These are phyloP conservation scores for Bryoerythrophyllum caledonicum DNA, from an alignment of 225 moss, liverwort and hornwort species.

Conservation along the genomic window DNA sequence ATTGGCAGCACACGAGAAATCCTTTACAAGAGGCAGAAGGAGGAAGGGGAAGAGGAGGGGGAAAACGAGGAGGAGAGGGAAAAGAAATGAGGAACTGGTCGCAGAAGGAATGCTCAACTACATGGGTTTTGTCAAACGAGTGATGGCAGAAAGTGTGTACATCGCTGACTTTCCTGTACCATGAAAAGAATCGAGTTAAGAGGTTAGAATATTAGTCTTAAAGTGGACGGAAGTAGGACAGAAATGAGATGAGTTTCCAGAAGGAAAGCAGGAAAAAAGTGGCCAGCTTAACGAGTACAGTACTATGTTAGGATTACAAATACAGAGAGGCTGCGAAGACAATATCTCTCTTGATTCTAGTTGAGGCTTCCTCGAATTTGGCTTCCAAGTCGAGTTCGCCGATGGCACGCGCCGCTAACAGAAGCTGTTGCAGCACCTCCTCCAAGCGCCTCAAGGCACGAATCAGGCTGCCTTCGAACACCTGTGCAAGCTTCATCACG, in stretches of 20 bases:
- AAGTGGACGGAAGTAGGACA: neutral
- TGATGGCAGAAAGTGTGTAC: neutral
- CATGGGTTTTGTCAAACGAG: neutral
- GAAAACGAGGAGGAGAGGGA: too few species aligned
- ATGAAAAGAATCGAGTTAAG: neutral
- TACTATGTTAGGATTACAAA: constrained; percentile 37
- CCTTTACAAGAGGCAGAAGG: too few species aligned
- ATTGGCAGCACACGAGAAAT: too few species aligned
- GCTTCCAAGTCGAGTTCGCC: constrained; percentile 81
- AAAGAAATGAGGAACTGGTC: neutral
- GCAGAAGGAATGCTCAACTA: neutral
- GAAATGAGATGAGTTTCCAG: neutral
- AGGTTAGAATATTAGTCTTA: neutral
- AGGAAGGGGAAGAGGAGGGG: too few species aligned
- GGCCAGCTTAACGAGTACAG: too few species aligned
- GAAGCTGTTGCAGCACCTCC: constrained; percentile 89
- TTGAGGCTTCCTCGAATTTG: constrained; percentile 79
- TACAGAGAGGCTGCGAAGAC: constrained; percentile 96
- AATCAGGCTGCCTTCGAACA: constrained; percentile 94
- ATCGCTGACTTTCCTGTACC: neutral
- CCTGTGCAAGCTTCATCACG: constrained; percentile 80
- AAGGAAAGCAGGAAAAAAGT: constrained; percentile 11
- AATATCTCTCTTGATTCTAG: constrained; percentile 86
- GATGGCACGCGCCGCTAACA: constrained; percentile 71
- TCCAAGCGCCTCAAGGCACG: constrained; percentile 87